Base-by-base conservation (phyloP, 1,284 basidiomycete species). In the Filobasidium uniguttulatum region DNA sequence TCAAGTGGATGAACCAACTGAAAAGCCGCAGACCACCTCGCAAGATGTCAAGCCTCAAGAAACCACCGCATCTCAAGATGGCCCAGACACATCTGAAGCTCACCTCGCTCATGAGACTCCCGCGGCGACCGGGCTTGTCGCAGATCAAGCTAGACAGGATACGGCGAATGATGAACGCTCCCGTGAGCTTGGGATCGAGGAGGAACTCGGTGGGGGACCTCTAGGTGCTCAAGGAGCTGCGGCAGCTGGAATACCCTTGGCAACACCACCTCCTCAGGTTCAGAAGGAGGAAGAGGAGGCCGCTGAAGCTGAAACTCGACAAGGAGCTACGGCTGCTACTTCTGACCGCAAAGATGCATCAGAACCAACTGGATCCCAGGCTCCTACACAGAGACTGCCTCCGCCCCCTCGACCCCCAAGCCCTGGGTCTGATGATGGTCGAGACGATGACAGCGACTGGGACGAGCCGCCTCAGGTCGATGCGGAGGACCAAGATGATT, bases 211-310 rank as follows among this genome's bases (percentile, higher is more conserved):
- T 3, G 33, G 43, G 10, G 62, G 64, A 3, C 37, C 44, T 0
- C 52, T 50, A 5, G 68, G 66, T 12, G 56, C 60, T 0, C 58
- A 61, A 26, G 68, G 68, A 6, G 68, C 66, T 1, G 47, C 49
- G 22, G 59, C 58, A 1, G 65, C 64, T 20, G 68, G 68, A 2
- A 68, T 70, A 19, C 63, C 68, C 5, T 43, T 67, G n/a, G 52
- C 53, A 0, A 25, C 46, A 9, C 23, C 31, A 10, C 34, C 31
- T 4, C 8, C 35, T 15, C 23, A 20, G 8, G 30, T 25, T 20
- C 34, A 23, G 3, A 15, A 48, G 23, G 23, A 29, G n/a, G 19
- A 23, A 5, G 37, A 19, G 12, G 40, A 43, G 14, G 40, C 5
- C 2, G 40, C 23, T 26, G 40, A 26, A 15, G 22, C 26, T 5